Conservation (phyloP, 208 protist species). For the Naegleria fowleri region DNA sequence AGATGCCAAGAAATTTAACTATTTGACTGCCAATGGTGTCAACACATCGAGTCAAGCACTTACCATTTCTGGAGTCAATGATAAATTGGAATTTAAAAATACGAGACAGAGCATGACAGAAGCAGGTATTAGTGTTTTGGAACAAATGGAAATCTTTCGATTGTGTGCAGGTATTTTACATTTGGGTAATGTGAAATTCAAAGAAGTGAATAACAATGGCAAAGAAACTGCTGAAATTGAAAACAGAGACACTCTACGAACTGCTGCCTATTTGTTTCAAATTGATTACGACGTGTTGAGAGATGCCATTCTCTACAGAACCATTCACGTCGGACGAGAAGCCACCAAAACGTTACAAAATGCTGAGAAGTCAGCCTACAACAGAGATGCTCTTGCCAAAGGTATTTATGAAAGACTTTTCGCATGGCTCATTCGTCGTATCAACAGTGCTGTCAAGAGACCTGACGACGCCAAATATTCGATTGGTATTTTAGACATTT, state of each 20-base stretch:
- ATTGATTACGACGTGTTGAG: constrained; percentile 44
- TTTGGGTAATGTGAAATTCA: constrained; percentile 43
- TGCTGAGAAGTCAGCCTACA: constrained; percentile 11
- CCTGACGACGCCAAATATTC: constrained; percentile 23
- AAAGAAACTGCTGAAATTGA: background rate
- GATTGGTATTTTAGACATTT: constrained; percentile 38
- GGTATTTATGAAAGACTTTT: constrained; percentile 35
- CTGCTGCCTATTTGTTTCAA: constrained; percentile 44
- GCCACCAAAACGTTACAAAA: constrained; percentile 49
- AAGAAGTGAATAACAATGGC: background rate
- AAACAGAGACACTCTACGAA: constrained; percentile 28
- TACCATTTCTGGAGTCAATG: background rate
- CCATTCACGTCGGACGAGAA: constrained; percentile 49
- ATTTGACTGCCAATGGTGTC: background rate
- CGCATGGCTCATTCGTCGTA: constrained; percentile 28
- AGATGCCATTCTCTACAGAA: constrained; percentile 50
- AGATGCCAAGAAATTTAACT: background rate
- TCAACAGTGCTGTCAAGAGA: constrained; percentile 30
- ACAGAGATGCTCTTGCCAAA: constrained; percentile 34
- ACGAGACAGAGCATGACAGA: background rate
- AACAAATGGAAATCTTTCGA: constrained; percentile 15
- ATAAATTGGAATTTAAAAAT: background rate
- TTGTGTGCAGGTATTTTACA: constrained; percentile 15
- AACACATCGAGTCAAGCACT: background rate
- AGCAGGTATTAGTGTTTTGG: background rate